These are phyloP conservation scores for Pseudonitzschia multistriata DNA, from an alignment of 108 stramenopile species.

Conservation along the genomic window DNA sequence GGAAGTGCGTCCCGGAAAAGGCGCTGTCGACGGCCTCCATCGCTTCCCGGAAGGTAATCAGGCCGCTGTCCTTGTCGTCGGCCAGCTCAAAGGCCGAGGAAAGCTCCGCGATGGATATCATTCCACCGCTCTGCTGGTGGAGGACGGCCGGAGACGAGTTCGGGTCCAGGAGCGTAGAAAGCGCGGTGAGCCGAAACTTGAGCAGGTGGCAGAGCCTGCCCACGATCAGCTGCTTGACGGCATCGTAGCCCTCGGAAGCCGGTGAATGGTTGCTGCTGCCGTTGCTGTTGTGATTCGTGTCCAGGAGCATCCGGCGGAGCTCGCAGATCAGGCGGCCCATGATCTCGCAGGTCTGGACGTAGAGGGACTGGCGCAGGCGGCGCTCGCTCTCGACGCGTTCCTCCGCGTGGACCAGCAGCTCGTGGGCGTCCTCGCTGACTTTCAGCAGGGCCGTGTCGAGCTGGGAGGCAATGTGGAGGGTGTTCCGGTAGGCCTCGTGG, in stretches of 20 bases:
- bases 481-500: slow-evolving; percentile 88
- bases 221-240: slow-evolving; percentile 74
- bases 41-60: slow-evolving; percentile 85
- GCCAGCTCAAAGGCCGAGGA: slow-evolving; percentile 83
- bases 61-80: slow-evolving; percentile 85
- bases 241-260: slow-evolving; percentile 45
- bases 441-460: slow-evolving; percentile 66
- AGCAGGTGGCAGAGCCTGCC: slow-evolving; percentile 81
- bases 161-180: slow-evolving; percentile 76
- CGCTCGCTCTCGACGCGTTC: slow-evolving; percentile 85
- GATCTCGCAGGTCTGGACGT: slow-evolving; percentile 91
- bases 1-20: slow-evolving; percentile 85
- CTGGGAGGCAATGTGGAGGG: slow-evolving; percentile 76
- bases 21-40: slow-evolving; percentile 87
- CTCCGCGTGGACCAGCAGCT: slow-evolving; percentile 86
- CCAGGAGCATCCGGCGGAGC: slow-evolving; percentile 68
- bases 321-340: slow-evolving; percentile 84
- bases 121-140: slow-evolving; percentile 42
- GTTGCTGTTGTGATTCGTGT: background rate
- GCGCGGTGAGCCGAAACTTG: slow-evolving; percentile 77
- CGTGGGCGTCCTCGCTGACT: slow-evolving; percentile 86
- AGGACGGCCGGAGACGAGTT: slow-evolving; percentile 70
- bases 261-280: background rate
- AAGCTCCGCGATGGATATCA: slow-evolving; percentile 78
- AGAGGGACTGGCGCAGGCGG: slow-evolving; percentile 74